Base-by-base conservation (phyloP, 352 stramenopile species). In the Phytophthora macrochlamydospora region DNA sequence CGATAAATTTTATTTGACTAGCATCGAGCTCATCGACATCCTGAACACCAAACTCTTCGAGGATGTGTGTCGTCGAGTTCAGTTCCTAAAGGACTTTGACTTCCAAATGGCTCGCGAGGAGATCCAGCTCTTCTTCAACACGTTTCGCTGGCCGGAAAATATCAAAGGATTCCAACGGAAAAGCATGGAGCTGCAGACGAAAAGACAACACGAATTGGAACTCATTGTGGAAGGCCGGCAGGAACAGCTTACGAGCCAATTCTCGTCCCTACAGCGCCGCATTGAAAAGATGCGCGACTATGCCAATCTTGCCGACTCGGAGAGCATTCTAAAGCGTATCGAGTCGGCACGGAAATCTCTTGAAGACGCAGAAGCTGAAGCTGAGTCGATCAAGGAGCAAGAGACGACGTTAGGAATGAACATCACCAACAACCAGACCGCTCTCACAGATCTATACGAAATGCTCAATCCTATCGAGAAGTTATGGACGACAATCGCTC, bases 281-380 rank as follows among this genome's bases (percentile, higher is more conserved):
- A 90, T 98, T 38, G 91, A 97, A 56, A 97, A 97, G 63, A 91
- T 97, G 71, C 79, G 88, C 8, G 91, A 98, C 67, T 92, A 92
- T 29, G 88, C 87, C 0, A 96, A 94, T 38, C 73, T 95, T 8
- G 75, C 65, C 0, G 90, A 97, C 62, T 83, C 93, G 0, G 71
- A 82, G 12, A 96, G 78, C 43, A 90, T 95, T 24, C 75, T 92
- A 43, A 94, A 92, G 62, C 79, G 87, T 14, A 95, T 97, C 51
- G 85, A 90, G 31, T 76, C 81, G 3, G 76, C 93, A 7, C 74
- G 85, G 14, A 94, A 97, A 62, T 63, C 77, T 0, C 74, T 98
- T 1, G 83, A 95, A 59, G 91, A 96, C 58, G 77, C 86, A 2
- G 80, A 95, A 43, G 75, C 76, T 31, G 91, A 97, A 52, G 84